Evolutionary conservation across 768 basidiomycete genomes (phyloP), one percentile per base, ranked within the genome.

Genomic region (Leccinum variicolor): DNA sequence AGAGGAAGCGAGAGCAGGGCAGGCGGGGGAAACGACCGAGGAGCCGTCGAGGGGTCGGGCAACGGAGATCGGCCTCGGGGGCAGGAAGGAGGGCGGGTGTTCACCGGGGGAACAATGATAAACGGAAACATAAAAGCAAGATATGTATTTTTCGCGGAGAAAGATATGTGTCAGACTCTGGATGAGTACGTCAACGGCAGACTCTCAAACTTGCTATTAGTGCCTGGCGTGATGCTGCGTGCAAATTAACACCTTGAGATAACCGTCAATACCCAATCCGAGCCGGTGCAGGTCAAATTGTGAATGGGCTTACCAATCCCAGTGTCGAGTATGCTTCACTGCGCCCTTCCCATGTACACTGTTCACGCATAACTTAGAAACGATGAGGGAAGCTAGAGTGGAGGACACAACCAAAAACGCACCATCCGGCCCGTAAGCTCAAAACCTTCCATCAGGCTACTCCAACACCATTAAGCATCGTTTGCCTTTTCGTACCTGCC

Each of bases 401-500:
- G 29, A 59, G 49, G 64, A 53, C n/a, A 60, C 43, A 43, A 43
- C 46, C 7, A 51, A 31, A 52, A 17, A 59, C 43, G 41, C 85
- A 94, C 94, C 59, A 89, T 90, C 57, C 96, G 86, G 39, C 97
- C 97, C 54, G 97, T 97, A 56, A 99, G 82, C 66, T 97, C 94
- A 69, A 98, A 98, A 28, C 93, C 93, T 78, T 98, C 95, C 97
- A 99, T 99, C 29, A 29, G 29, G 29, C 65, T 98, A 93, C 67
- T 97, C 94, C 47, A 99, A 74, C 25, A 96, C 97, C 87, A 95
- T 95, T 71, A 89, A 29, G 97, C 96, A 70, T 98, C 92, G 70
- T 94, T 90, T 17, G 84, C 77, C 53, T 92, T 81, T 69, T 92
- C 92, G 73, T 94, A 95, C 72, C 92, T 94, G 56, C 26, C 29